phyloP scores from a whole-genome alignment of 352 stramenopile genomes.

The Vaucheria bursata region DNA sequence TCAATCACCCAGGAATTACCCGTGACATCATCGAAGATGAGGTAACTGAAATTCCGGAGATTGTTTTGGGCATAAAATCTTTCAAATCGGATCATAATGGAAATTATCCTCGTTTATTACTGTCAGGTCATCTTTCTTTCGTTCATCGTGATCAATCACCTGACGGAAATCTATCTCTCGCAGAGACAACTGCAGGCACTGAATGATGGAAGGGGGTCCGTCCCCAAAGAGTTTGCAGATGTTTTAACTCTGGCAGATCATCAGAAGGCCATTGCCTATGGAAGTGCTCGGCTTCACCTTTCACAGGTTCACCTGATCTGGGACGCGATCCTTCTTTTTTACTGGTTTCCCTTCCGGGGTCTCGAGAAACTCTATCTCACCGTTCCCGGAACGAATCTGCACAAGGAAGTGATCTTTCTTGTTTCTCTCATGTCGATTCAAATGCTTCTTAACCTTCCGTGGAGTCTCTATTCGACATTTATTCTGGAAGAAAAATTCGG shows the following conservation, averaged over 20 bases:
- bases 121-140: neutral
- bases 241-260: neutral
- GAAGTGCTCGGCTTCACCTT: neutral
- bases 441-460: neutral
- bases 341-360: neutral
- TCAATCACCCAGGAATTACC: neutral
- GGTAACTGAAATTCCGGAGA: neutral
- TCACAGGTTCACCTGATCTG: neutral
- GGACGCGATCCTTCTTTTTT: neutral
- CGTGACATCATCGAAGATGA: neutral
- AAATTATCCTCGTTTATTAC: neutral
- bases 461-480: neutral
- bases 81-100: neutral
- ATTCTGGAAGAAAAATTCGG: neutral
- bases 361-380: neutral
- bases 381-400: no score
- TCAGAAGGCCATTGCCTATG: neutral
- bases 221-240: neutral
- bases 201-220: neutral
- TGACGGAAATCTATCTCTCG: neutral
- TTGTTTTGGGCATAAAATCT: neutral
- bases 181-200: neutral
- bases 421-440: neutral
- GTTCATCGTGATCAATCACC: neutral
- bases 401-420: no score